Percentiles rank a stretch among this genome's conserved stretches.
phyloP scores from a whole-genome alignment of 2,329 filamentous ascomycete species.

The Colletotrichum sp. region DNA sequence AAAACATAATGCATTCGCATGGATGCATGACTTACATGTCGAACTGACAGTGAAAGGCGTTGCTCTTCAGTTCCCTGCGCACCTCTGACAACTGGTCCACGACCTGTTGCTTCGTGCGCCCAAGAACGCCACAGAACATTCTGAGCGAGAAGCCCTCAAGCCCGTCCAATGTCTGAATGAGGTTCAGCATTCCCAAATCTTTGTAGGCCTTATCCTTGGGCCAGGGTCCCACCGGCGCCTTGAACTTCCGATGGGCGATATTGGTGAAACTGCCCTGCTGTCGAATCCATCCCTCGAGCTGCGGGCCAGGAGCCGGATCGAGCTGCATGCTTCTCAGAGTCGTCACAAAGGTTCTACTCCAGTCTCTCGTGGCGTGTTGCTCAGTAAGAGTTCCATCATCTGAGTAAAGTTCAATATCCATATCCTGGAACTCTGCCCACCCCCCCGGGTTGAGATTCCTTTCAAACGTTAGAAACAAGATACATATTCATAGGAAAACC shows the following conservation, averaged over 20 bases:
- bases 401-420: slow-evolving; percentile 20
- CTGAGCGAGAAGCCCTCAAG: slow-evolving; percentile 29
- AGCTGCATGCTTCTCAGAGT: slow-evolving; percentile 25
- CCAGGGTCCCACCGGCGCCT: slow-evolving; percentile 40
- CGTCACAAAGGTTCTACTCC: slow-evolving; percentile 27
- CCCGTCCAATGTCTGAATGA: slow-evolving; percentile 22
- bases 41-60: not conserved
- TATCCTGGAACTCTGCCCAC: slow-evolving; percentile 31
- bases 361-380: slow-evolving; percentile 2
- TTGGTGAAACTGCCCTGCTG: slow-evolving; percentile 41
- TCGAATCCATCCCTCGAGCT: slow-evolving; percentile 28
- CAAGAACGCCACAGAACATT: slow-evolving; percentile 34
- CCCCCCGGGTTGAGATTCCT: slow-evolving; percentile 39
- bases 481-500: not conserved
- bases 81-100: slow-evolving; percentile 30
- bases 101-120: slow-evolving; percentile 32
- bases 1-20: too few relatives aligned
- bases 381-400: slow-evolving; percentile 26
- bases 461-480: not conserved
- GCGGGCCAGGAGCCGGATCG: slow-evolving; percentile 24
- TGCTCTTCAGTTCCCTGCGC: slow-evolving; percentile 32
- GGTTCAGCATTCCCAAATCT: slow-evolving; percentile 22
- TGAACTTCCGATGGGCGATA: slow-evolving; percentile 34
- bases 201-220: slow-evolving; percentile 25
- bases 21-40: too few relatives aligned